These are phyloP conservation scores for Coemansia sp. DNA, from an alignment of 192 early-diverging fungal genomes.

Conservation along the genomic window DNA sequence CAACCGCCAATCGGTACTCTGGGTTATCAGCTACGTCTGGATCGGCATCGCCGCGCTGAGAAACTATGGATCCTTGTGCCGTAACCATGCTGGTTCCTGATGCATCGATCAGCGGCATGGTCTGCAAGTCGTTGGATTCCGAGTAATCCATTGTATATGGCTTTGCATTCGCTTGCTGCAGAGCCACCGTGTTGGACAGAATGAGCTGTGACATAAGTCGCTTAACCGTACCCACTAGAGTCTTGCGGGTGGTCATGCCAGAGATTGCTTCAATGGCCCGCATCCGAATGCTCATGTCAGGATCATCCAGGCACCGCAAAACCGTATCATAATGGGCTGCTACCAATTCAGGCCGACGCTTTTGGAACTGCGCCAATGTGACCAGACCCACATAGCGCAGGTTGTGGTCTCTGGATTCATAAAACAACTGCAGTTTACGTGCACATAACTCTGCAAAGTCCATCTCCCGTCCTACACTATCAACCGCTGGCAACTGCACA, in stretches of 20 bases:
- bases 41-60: background rate
- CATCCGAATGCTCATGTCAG: constrained; percentile 87
- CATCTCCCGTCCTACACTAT: constrained; percentile 31
- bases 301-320: constrained; percentile 85
- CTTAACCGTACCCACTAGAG: constrained; percentile 79
- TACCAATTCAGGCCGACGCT: constrained; percentile 80
- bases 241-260: constrained; percentile 77
- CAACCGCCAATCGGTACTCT: constrained; percentile 77
- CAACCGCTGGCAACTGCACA: constrained; percentile 53
- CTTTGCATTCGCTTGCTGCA: constrained; percentile 14
- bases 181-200: constrained; percentile 52
- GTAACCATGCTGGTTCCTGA: constrained; percentile 31
- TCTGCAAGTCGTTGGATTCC: constrained; percentile 1
- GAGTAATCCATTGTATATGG: background rate
- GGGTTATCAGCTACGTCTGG: constrained; percentile 48
- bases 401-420: constrained; percentile 90
- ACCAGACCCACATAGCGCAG: constrained; percentile 82
- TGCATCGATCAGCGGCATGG: constrained; percentile 8
- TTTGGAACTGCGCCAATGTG: constrained; percentile 78
- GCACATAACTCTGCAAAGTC: constrained; percentile 80
- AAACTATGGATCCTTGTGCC: constrained; percentile 28
- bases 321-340: constrained; percentile 79
- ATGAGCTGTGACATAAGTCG: constrained; percentile 75
- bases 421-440: constrained; percentile 73
- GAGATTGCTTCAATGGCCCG: constrained; percentile 83